Evolutionary conservation across 2,329 filamentous ascomycete genomes (phyloP).

Genomic region (Harringtonia aguacate): DNA sequence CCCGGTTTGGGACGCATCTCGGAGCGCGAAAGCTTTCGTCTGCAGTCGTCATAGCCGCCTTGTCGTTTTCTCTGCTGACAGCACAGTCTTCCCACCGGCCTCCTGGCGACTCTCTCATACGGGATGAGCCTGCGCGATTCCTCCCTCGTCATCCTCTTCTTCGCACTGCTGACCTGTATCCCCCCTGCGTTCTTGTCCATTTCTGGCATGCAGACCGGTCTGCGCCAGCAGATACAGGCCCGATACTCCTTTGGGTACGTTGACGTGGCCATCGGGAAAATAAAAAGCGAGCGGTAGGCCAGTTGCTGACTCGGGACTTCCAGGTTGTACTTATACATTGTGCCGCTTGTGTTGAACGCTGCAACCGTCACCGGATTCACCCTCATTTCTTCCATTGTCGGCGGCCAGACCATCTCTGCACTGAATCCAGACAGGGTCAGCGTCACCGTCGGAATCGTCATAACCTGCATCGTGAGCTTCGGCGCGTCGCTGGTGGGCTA

Average conservation of each 20-base stretch:
- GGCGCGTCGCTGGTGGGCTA: constrained; percentile 45
- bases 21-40: background rate
- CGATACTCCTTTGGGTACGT: constrained; percentile 46
- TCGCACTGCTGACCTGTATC: constrained; percentile 39
- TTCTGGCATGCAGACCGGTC: constrained; percentile 42
- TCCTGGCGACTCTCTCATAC: constrained; percentile 43
- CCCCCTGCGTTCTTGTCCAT: constrained; percentile 45
- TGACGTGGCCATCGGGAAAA: background rate
- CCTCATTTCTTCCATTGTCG: constrained; percentile 44
- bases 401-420: constrained; percentile 40
- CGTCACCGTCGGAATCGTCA: constrained; percentile 45
- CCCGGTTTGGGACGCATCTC: background rate
- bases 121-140: constrained; percentile 44
- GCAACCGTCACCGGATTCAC: constrained; percentile 48
- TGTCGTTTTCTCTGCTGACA: no score
- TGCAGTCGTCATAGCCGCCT: no score
- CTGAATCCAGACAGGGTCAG: constrained; percentile 33
- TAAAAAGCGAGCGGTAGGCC: background rate
- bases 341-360: constrained; percentile 43
- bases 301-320: background rate
- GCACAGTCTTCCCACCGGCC: constrained; percentile 43
- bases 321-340: constrained; percentile 35
- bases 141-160: constrained; percentile 48
- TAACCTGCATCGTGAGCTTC: constrained; percentile 41
- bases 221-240: constrained; percentile 51